phyloP scores from a whole-genome alignment of 140 eudicot genomes.

The Oenanthe javanica region DNA sequence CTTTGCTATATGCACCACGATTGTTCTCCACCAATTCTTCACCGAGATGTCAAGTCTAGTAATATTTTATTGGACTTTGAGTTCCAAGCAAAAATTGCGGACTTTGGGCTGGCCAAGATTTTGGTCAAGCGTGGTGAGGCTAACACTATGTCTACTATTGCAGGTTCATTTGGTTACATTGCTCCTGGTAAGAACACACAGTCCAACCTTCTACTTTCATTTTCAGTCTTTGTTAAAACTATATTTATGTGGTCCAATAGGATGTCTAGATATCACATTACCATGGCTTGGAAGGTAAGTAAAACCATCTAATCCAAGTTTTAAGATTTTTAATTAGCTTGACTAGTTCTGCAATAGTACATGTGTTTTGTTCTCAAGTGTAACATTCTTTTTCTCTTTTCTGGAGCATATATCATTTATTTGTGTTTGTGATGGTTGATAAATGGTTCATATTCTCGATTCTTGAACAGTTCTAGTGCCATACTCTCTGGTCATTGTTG shows the following conservation, averaged over 20 bases:
- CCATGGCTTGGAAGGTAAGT: not conserved
- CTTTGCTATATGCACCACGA: conserved; percentile 87
- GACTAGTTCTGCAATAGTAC: not conserved
- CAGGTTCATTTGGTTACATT: conserved; percentile 78
- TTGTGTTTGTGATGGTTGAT: not conserved
- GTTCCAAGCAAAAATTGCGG: conserved; percentile 67
- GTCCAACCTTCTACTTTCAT: not conserved
- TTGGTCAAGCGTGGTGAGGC: conserved; percentile 43
- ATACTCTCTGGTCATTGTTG: not conserved
- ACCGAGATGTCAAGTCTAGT: conserved; percentile 78
- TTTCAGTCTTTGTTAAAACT: not conserved
- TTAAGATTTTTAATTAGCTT: not conserved
- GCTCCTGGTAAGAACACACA: conserved; percentile 52
- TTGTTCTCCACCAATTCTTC: conserved; percentile 58
- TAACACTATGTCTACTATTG: conserved; percentile 60
- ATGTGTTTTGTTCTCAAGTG: not conserved
- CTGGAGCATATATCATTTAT: not conserved
- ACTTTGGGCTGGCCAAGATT: conserved; percentile 71
- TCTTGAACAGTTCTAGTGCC: not conserved
- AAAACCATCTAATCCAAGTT: not conserved
- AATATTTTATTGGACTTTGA: conserved; percentile 65
- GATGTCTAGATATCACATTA: not conserved
- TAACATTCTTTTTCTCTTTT: not conserved
- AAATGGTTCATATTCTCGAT: not conserved
- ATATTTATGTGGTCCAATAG: not conserved